Evolutionary conservation across 352 stramenopile species (phyloP), one percentile per base, ranked within the genome.

Genomic region (Pythium diclinum): DNA sequence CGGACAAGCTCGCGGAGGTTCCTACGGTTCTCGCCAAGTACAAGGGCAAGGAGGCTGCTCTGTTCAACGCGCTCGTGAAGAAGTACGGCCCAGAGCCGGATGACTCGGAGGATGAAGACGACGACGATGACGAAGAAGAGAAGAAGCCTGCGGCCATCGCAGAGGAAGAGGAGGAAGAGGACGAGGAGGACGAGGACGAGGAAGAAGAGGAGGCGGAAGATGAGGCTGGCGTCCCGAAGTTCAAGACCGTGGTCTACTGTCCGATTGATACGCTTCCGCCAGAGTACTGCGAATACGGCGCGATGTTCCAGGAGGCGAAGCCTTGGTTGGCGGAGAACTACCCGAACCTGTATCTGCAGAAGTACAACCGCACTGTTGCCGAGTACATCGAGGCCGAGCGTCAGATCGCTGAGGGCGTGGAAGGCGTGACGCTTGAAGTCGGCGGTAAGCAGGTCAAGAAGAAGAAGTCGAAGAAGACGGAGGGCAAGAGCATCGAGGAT

Each of bases 271-370:
- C 85, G 59, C 72, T 94, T 34, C 86, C 86, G 57, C 71, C 86
- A 30, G 86, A 94, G 73, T 94, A 92, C 73, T 94, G 86, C 65
- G 86, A 94, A 61, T 94, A 93, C 62, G 84, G 86, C 34, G 80
- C 86, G 30, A 81, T 90, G 72, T 94, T 94, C 68, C 78, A 92
- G 53, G 83, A 94, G 67, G 91, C 79, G 70, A 92, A 92, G 73
- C 78, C 79, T 21, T 94, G 86, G 86, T 67, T 94, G 21, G 83
- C 72, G 0, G 86, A 89, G 64, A 59, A 94, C 71, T 87, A 71
- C 62, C 86, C 86, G 13, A 69, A 83, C n/a, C 69, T 94, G 13
- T 75, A 83, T 61, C 72, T 94, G 23, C 76, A 79, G 59, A 94
- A 92, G 78, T 94, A 92, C 75, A 91, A 91, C 73, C 83, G 85